Evolutionary conservation across 495 filamentous ascomycete species (phyloP).

Genomic region (Apodospora peruviana): DNA sequence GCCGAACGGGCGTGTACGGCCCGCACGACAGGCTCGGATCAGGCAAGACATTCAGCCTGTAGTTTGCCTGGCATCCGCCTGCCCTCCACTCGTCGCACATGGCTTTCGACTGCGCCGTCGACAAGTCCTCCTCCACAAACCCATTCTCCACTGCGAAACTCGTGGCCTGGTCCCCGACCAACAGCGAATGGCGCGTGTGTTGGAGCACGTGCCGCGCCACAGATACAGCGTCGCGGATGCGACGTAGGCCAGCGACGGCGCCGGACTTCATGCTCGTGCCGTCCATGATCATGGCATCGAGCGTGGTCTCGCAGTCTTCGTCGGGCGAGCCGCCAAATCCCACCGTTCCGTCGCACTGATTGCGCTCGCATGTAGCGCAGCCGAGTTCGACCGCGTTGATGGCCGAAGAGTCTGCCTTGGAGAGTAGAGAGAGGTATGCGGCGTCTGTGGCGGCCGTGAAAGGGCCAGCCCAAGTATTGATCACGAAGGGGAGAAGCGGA

Average conservation of each 20-base stretch:
- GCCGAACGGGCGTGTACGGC: slow-evolving; percentile 27
- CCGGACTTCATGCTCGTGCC: slow-evolving; percentile 40
- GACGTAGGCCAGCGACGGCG: slow-evolving; percentile 40
- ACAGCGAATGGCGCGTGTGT: slow-evolving; percentile 39
- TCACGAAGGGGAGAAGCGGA: slow-evolving; percentile 17
- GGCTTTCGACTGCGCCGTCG: slow-evolving; percentile 26
- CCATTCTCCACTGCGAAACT: slow-evolving; percentile 40
- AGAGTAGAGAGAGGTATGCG: slow-evolving; percentile 34
- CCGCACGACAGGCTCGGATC: slow-evolving; percentile 32
- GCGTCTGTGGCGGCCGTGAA: slow-evolving; percentile 45
- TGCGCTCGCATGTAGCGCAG: slow-evolving; percentile 38
- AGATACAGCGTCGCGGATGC: slow-evolving; percentile 35
- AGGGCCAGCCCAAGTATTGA: slow-evolving; percentile 43
- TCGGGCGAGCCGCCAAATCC: slow-evolving; percentile 44
- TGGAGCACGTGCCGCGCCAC: slow-evolving; percentile 41
- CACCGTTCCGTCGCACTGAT: slow-evolving; percentile 42
- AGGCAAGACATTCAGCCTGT: slow-evolving; percentile 32
- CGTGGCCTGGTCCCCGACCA: slow-evolving; percentile 42
- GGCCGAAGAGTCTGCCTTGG: slow-evolving; percentile 21
- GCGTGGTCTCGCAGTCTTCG: slow-evolving; percentile 43
- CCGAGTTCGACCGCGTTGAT: slow-evolving; percentile 40
- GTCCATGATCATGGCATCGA: slow-evolving; percentile 44
- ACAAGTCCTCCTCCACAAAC: slow-evolving; percentile 33
- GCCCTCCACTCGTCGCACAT: slow-evolving; percentile 33
- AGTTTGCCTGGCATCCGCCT: slow-evolving; percentile 34